Evolutionary conservation across 2,329 filamentous ascomycete genomes (phyloP).

Genomic region (Aureobasidium namibiae): DNA sequence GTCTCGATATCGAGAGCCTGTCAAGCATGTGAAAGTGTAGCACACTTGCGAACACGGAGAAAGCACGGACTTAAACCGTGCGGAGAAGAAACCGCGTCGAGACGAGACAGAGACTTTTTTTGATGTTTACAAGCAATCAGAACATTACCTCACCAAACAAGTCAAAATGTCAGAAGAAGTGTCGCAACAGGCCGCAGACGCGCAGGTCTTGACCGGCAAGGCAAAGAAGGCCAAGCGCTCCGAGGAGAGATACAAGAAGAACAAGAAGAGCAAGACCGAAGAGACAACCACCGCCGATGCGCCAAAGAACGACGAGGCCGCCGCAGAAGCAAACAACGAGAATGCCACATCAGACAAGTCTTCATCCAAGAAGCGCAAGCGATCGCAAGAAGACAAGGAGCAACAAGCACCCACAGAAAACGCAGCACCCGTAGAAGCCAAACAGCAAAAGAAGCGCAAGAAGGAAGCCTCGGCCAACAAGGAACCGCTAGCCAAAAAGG

Average conservation of each 20-base stretch:
- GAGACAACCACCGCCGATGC: constrained; percentile 18
- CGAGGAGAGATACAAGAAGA: constrained; percentile 26
- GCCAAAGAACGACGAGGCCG: constrained; percentile 9
- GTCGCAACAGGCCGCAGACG: too few relatives aligned
- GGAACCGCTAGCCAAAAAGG: not conserved
- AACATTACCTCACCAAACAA: not conserved
- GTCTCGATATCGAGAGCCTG: not conserved
- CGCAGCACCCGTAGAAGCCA: constrained; percentile 9
- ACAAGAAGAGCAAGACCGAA: constrained; percentile 26
- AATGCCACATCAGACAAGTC: constrained; percentile 14
- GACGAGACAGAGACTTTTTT: constrained; percentile 9
- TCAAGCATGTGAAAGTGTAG: constrained; percentile 8
- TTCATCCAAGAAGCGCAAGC: constrained; percentile 21
- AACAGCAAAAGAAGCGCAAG: constrained; percentile 12
- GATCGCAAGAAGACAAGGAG: constrained; percentile 17
- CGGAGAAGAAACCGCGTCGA: not conserved
- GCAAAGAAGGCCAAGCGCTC: constrained; percentile 29
- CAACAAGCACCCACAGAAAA: constrained; percentile 11
- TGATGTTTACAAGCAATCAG: not conserved
- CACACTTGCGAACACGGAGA: not conserved
- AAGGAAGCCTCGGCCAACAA: constrained; percentile 4
- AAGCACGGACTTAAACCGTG: constrained; percentile 6
- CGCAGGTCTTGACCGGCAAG: constrained; percentile 21
- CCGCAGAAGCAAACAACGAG: constrained; percentile 13
- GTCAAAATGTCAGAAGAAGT: constrained; percentile 22